Percentiles rank a stretch among this genome's conserved stretches.
These are phyloP conservation scores for Taiwanofungus camphoratus DNA, from an alignment of 1,284 basidiomycete genomes.

Conservation along the genomic window DNA sequence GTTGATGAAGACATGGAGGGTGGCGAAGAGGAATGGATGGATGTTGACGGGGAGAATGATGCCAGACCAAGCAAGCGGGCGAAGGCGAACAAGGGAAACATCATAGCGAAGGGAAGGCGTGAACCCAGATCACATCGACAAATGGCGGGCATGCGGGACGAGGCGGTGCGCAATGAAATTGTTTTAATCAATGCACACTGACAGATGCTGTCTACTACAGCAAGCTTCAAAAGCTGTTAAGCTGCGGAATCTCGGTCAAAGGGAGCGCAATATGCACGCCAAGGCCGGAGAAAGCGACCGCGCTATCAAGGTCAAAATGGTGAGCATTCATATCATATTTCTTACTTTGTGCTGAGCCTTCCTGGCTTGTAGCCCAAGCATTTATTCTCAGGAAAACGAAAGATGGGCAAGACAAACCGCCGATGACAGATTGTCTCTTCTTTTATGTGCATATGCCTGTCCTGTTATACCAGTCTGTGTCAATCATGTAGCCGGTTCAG, in stretches of 20 bases:
- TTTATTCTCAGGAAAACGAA: conserved; percentile 85
- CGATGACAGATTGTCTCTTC: conserved; percentile 38
- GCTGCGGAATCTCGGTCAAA: conserved; percentile 80
- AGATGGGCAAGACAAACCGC: conserved; percentile 81
- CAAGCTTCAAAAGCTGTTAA: conserved; percentile 78
- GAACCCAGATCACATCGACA: conserved; percentile 68
- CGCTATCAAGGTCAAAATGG: conserved; percentile 75
- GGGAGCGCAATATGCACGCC: conserved; percentile 81
- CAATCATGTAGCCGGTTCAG: not conserved
- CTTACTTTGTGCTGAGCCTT: not conserved
- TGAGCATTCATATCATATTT: conserved; percentile 30
- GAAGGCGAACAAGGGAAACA: conserved; percentile 60
- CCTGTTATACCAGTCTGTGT: not conserved
- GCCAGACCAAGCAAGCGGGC: conserved; percentile 48
- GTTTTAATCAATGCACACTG: not conserved
- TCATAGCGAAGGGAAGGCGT: conserved; percentile 44
- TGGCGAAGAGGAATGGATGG: conserved; percentile 44
- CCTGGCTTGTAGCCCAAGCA: conserved; percentile 70
- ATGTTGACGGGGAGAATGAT: conserved; percentile 52
- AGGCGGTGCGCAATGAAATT: conserved; percentile 42
- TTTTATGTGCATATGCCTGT: not conserved
- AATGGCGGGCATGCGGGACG: conserved; percentile 74
- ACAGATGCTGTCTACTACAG: conserved; percentile 28
- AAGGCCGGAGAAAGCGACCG: conserved; percentile 90
- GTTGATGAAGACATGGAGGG: conserved; percentile 40